Evolutionary conservation across 495 filamentous ascomycete genomes (phyloP).

Genomic region (Penicillium salamii): DNA sequence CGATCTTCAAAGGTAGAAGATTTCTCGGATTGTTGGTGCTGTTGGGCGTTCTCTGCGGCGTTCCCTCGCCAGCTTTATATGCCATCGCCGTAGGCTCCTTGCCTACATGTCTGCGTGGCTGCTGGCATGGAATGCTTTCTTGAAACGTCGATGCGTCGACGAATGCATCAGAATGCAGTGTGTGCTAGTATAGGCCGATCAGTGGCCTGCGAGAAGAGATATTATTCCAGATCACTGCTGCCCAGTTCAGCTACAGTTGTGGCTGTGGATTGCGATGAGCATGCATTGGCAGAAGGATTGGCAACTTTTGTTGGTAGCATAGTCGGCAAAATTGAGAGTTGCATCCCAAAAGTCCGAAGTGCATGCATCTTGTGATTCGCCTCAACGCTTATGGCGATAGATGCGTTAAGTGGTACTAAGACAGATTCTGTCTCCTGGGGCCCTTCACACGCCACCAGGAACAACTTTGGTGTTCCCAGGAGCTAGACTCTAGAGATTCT

Average conservation of each 20-base stretch:
- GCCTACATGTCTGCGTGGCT: not conserved
- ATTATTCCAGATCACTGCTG: constrained; percentile 1
- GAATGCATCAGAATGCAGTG: not conserved
- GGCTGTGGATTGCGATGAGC: not conserved
- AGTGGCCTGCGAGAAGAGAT: not conserved
- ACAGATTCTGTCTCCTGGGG: not conserved
- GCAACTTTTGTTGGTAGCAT: not conserved
- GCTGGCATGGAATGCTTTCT: not conserved
- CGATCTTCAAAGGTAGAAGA: not conserved
- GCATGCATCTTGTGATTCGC: not conserved
- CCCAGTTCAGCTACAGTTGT: not conserved
- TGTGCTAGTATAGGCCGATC: not conserved
- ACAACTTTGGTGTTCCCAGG: not conserved
- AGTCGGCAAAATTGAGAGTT: constrained; percentile 1
- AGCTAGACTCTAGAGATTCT: not conserved
- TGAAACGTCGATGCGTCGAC: not conserved
- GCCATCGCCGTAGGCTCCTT: not conserved
- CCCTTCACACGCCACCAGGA: constrained; percentile 1
- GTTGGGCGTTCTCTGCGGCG: not conserved
- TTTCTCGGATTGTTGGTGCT: not conserved
- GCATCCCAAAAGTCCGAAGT: not conserved
- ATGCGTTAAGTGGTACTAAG: not conserved
- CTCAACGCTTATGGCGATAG: not conserved
- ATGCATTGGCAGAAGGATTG: not conserved
- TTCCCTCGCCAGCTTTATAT: constrained; percentile 2